Base-by-base conservation (phyloP, 345 rosid species). In the Leavenworthia alabamica region DNA sequence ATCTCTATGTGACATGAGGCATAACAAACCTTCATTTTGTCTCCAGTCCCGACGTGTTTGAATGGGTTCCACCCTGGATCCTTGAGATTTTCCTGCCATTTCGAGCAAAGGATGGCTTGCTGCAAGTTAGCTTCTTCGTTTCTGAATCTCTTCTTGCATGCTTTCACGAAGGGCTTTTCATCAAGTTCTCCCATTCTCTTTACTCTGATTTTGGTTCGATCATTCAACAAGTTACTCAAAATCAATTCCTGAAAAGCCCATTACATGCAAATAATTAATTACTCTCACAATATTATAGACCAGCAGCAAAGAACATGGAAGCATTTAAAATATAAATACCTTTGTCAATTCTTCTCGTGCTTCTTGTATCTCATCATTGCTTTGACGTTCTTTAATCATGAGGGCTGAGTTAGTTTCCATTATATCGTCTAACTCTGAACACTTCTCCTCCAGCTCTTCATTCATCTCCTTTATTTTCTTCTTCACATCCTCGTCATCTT, bases 131-230 rank as follows among this genome's bases (percentile, higher is more conserved):
- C 87, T 55, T 91, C 92, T 26, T 79, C 84, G 0, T 27, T 39
- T 7, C 56, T 43, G 62, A 68, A 88, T 68, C 65, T 82, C 61
- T 68, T n/a, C 54, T 74, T 77, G 78, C 92, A 88, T 4, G 83
- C 75, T 40, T 64, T 62, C 29, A 56, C 41, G 59, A 91, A 84
- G 5, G 84, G 68, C 75, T 80, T 88, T 14, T 22, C 37, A 46
- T 88, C 89, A 27, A 91, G 71, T 54, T 88, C 96, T 7, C 96
- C 98, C 89, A 91, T 73, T 55, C 96, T 79, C 77, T 84, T 88
- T 50, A 88, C 39, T 26, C 87, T 82, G 64, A 88, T 80, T 70
- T 1, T 43, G 8, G 72, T 62, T n/a, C 77, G 64, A 14, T 49
- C 67, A 41, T 50, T 73, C 63, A 77, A 56, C 60, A 72, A 15